These are phyloP conservation scores for Zymoseptoria crescenta DNA, from an alignment of 2,329 filamentous ascomycete species.

Conservation along the genomic window DNA sequence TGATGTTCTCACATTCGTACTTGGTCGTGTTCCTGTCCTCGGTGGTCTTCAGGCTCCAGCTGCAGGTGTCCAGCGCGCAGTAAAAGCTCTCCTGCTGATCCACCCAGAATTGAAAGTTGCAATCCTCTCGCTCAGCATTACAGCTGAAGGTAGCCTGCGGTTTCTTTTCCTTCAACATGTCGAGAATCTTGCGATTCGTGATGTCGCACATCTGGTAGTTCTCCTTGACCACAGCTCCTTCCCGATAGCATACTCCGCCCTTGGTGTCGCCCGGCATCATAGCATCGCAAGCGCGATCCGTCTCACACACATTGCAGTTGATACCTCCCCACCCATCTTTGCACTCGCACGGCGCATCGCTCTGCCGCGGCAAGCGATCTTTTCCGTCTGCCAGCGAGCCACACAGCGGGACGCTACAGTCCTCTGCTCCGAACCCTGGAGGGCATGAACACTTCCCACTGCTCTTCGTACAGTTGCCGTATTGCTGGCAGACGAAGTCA, in stretches of 20 bases:
- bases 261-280: conserved; percentile 65
- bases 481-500: conserved; percentile 85
- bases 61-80: conserved; percentile 76
- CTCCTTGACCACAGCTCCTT: conserved; percentile 81
- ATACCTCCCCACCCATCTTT: conserved; percentile 92
- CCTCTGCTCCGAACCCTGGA: conserved; percentile 84
- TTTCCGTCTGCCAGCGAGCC: conserved; percentile 76
- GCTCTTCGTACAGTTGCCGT: conserved; percentile 75
- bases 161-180: conserved; percentile 73
- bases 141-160: conserved; percentile 95
- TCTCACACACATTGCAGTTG: conserved; percentile 91
- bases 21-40: conserved; percentile 69
- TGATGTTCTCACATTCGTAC: conserved; percentile 77
- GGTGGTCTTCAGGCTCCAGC: conserved; percentile 61
- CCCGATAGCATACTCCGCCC: conserved; percentile 84
- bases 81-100: conserved; percentile 93
- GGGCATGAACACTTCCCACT: conserved; percentile 92
- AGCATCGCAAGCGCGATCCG: conserved; percentile 73
- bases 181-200: conserved; percentile 87
- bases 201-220: conserved; percentile 98
- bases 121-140: conserved; percentile 63
- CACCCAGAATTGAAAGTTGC: conserved; percentile 99
- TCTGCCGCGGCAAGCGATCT: conserved; percentile 67
- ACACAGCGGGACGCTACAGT: conserved; percentile 85
- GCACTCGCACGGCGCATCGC: conserved; percentile 64